Conservation (phyloP, 257 asterid species). For the Paulownia fortunei region DNA sequence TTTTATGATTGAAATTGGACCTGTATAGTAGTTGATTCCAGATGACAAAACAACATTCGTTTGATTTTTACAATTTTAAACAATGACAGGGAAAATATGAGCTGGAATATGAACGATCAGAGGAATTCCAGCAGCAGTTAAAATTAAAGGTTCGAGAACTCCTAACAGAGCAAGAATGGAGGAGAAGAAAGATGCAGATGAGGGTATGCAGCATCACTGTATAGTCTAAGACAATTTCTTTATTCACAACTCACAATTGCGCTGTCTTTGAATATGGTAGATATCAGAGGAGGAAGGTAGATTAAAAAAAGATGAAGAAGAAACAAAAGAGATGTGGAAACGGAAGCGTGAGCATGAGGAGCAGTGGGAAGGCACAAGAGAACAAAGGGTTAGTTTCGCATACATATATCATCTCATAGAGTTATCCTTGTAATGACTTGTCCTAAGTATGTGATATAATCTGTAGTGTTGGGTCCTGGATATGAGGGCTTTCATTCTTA, state of each 20-base stretch:
- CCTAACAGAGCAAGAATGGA: conserved; percentile 98
- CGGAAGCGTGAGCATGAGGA: conserved; percentile 99
- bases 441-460: background rate
- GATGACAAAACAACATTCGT: conserved; percentile 13
- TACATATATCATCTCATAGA: background rate
- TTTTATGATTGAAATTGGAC: background rate
- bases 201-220: conserved; percentile 60
- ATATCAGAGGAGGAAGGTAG: conserved; percentile 99
- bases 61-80: conserved; percentile 18
- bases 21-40: conserved; percentile 4
- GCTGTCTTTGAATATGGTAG: conserved; percentile 41
- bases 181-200: conserved; percentile 99
- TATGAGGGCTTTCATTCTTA: background rate
- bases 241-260: conserved; percentile 15
- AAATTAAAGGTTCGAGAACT: conserved; percentile 94
- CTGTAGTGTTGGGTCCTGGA: background rate
- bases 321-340: conserved; percentile 97
- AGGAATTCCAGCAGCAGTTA: conserved; percentile 85
- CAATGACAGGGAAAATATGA: conserved; percentile 83
- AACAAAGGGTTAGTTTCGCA: conserved; percentile 71
- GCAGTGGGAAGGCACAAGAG: conserved; percentile 99
- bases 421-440: background rate
- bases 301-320: conserved; percentile 98
- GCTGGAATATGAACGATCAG: conserved; percentile 83
- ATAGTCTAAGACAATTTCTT: conserved; percentile 12